Conservation (phyloP, 345 rosid genomes). For the Brassica juncea region DNA sequence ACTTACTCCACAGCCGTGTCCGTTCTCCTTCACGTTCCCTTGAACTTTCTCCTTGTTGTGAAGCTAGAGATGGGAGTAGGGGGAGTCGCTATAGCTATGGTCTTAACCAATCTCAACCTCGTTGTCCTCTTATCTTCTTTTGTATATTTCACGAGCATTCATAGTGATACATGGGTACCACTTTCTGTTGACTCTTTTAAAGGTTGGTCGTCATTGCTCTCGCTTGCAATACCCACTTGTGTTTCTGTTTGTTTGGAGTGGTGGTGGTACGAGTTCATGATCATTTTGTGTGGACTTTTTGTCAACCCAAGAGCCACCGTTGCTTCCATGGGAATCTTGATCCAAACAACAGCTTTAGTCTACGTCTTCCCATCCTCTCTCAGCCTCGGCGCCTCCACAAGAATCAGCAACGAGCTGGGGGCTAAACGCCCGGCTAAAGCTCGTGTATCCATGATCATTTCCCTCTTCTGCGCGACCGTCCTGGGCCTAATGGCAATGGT, state of each 20-base stretch:
- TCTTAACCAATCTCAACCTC: constrained; percentile 82
- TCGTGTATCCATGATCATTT: constrained; percentile 73
- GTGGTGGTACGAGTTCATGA: constrained; percentile 99
- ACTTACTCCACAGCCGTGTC: constrained; percentile 89
- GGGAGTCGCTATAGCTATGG: constrained; percentile 91
- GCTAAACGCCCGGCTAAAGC: constrained; percentile 82
- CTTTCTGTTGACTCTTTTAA: constrained; percentile 69
- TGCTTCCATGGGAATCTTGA: constrained; percentile 95
- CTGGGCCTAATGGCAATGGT: constrained; percentile 75
- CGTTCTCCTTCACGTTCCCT: constrained; percentile 75
- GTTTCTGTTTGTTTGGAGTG: constrained; percentile 93
- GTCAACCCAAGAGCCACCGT: constrained; percentile 81
- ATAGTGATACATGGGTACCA: constrained; percentile 79
- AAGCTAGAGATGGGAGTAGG: constrained; percentile 79
- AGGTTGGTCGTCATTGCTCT: constrained; percentile 90
- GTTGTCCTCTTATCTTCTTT: constrained; percentile 64
- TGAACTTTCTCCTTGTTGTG: constrained; percentile 74
- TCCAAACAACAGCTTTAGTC: constrained; percentile 85
- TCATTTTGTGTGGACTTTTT: constrained; percentile 81
- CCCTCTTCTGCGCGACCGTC: constrained; percentile 55
- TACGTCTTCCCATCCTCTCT: constrained; percentile 92
- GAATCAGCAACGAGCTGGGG: constrained; percentile 91
- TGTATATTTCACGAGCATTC: constrained; percentile 69
- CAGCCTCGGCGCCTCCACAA: constrained; percentile 86
- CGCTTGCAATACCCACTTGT: constrained; percentile 86